phyloP scores from a whole-genome alignment of 805 yeast species.

The Candida palmyrensis region DNA sequence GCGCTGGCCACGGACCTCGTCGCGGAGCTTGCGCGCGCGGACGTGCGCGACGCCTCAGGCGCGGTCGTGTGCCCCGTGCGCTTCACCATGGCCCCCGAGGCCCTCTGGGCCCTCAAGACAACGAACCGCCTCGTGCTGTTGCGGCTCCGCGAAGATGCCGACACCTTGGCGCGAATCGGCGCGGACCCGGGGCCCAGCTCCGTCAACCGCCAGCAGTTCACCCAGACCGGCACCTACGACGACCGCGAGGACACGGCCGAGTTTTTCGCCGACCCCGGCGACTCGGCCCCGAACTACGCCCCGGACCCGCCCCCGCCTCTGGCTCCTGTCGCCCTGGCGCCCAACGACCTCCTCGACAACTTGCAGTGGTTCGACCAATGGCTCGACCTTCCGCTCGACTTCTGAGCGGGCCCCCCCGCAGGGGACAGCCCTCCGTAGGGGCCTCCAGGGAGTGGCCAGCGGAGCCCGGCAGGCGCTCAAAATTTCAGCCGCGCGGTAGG shows the following conservation, averaged over 20 bases:
- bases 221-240: constrained; percentile 36
- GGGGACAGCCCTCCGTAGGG: no score
- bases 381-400: constrained; percentile 26
- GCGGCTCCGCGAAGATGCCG: constrained; percentile 37
- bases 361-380: constrained; percentile 55
- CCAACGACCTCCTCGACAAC: constrained; percentile 31
- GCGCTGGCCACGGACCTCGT: constrained; percentile 20
- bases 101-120: constrained; percentile 58
- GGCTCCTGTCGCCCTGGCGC: background rate
- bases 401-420: no score
- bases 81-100: constrained; percentile 52
- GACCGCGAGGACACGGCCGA: background rate
- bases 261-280: background rate
- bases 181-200: constrained; percentile 49
- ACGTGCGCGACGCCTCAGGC: constrained; percentile 27
- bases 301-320: background rate
- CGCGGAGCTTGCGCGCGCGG: constrained; percentile 18
- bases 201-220: constrained; percentile 44
- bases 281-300: background rate
- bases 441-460: no score
- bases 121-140: constrained; percentile 47
- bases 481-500: no score
- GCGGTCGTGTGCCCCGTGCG: constrained; percentile 22
- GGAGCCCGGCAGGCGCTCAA: no score
- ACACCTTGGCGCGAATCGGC: constrained; percentile 36